Percentiles rank a stretch among this genome's conserved stretches.
These are phyloP conservation scores for Trichocladium antarcticum DNA, from an alignment of 495 filamentous ascomycete species.

Conservation along the genomic window DNA sequence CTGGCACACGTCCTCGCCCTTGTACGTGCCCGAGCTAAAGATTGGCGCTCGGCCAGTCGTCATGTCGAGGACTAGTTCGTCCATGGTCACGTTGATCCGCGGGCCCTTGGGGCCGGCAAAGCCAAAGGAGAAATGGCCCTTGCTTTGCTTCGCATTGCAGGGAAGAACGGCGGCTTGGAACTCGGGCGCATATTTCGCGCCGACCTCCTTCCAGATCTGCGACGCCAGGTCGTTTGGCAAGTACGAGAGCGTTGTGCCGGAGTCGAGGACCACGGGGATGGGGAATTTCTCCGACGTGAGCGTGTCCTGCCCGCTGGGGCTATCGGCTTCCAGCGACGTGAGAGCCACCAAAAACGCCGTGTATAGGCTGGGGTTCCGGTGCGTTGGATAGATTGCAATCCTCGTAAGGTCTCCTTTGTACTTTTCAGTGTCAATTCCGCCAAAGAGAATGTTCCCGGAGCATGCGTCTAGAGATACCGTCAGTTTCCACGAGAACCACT, in stretches of 20 bases:
- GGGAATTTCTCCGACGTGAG: slow-evolving; percentile 44
- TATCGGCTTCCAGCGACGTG: slow-evolving; percentile 43
- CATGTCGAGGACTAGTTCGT: slow-evolving; percentile 63
- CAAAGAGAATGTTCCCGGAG: slow-evolving; percentile 55
- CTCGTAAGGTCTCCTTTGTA: slow-evolving; percentile 63
- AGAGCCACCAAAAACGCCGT: slow-evolving; percentile 65
- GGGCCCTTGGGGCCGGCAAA: slow-evolving; percentile 51
- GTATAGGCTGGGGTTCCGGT: slow-evolving; percentile 27
- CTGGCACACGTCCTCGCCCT: slow-evolving; percentile 51
- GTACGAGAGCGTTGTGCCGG: slow-evolving; percentile 77
- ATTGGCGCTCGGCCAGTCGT: slow-evolving; percentile 40
- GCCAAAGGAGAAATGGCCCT: slow-evolving; percentile 59
- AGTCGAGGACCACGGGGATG: slow-evolving; percentile 69
- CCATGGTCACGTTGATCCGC: slow-evolving; percentile 60
- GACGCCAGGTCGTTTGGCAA: slow-evolving; percentile 59
- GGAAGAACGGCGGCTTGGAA: slow-evolving; percentile 52
- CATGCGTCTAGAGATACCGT: slow-evolving; percentile 22
- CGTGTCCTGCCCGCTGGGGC: slow-evolving; percentile 37
- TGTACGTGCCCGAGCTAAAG: slow-evolving; percentile 30
- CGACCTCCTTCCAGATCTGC: slow-evolving; percentile 57
- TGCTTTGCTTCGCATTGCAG: slow-evolving; percentile 53
- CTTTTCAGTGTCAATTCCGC: slow-evolving; percentile 82
- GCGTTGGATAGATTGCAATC: slow-evolving; percentile 45
- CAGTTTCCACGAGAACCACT: not conserved
- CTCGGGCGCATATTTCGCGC: slow-evolving; percentile 42